Conservation (phyloP, 192 early-diverging fungal genomes). For the Coemansia sp. region DNA sequence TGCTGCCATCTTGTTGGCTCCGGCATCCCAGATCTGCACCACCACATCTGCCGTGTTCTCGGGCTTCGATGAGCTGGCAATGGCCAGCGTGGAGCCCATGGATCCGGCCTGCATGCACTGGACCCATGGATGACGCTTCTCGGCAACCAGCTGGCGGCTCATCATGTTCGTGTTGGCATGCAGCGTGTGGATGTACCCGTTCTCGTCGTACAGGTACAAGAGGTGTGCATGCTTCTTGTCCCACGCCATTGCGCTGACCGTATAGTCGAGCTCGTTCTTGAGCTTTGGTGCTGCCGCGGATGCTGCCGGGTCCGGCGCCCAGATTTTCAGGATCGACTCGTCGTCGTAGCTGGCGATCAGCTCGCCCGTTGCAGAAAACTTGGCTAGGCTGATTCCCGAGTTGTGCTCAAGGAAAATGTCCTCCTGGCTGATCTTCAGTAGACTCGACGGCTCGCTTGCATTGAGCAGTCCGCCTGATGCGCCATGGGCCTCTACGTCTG, state of each 20-base stretch:
- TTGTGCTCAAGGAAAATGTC: constrained; percentile 58
- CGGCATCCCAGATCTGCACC: constrained; percentile 52
- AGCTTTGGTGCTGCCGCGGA: constrained; percentile 32
- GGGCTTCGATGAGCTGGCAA: constrained; percentile 44
- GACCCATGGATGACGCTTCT: constrained; percentile 44
- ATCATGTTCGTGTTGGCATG: constrained; percentile 51
- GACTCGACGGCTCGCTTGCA: constrained; percentile 27
- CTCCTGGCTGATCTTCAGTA: constrained; percentile 53
- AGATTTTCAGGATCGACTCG: constrained; percentile 52
- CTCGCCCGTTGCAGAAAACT: constrained; percentile 45
- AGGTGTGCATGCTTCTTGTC: constrained; percentile 48
- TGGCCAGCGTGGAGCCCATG: constrained; percentile 40
- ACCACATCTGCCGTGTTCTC: constrained; percentile 39
- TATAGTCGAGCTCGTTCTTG: constrained; percentile 54
- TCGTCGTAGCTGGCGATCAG: constrained; percentile 58
- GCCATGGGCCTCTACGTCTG: neutral
- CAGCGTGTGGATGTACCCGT: constrained; percentile 49
- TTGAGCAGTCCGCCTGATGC: constrained; percentile 14
- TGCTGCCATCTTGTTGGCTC: constrained; percentile 23
- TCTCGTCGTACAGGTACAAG: constrained; percentile 52
- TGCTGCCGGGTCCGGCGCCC: constrained; percentile 45
- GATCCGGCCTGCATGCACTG: constrained; percentile 46
- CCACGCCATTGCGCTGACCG: constrained; percentile 54
- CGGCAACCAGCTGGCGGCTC: constrained; percentile 33
- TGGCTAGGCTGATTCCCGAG: constrained; percentile 44